These are phyloP conservation scores for Meyerozyma sp. DNA, from an alignment of 1,139 yeast species.

Conservation along the genomic window DNA sequence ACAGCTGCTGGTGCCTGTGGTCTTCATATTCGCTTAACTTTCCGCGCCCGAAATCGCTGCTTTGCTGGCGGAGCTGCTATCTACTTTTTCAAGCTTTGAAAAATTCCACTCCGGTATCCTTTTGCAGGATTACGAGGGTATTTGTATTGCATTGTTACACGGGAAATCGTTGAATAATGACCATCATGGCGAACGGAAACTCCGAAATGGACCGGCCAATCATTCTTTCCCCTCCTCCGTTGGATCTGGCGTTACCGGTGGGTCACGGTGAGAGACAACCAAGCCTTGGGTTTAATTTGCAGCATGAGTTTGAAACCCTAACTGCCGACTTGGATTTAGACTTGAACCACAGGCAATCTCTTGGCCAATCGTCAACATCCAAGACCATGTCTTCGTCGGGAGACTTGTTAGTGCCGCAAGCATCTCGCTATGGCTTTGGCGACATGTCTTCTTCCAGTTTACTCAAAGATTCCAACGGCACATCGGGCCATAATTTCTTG, in stretches of 20 bases:
- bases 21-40: neutral
- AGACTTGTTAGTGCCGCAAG: conserved; percentile 19
- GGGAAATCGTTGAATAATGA: too few species aligned
- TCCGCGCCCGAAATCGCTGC: neutral
- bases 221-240: conserved; percentile 14
- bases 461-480: conserved; percentile 17
- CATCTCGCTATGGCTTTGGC: conserved; percentile 17
- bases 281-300: conserved; percentile 36
- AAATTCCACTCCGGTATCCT: neutral
- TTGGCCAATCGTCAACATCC: conserved; percentile 5
- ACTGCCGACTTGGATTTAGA: conserved; percentile 46
- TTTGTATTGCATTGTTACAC: neutral
- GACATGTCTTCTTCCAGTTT: conserved; percentile 10
- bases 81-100: neutral
- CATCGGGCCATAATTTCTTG: conserved; percentile 5
- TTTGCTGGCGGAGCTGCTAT: conserved; percentile 4
- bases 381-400: conserved; percentile 5
- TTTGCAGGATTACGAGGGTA: neutral
- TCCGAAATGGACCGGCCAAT: conserved; percentile 10
- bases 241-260: conserved; percentile 5
- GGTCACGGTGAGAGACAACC: conserved; percentile 9
- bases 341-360: conserved; percentile 18
- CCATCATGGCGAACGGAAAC: conserved; percentile 2
- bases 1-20: neutral
- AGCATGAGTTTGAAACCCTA: conserved; percentile 43